A percentile compares a stretch with the other conserved stretches of the same genome.
Conservation (phyloP, 169 alveolate species). For the Eimeria maxima region DNA sequence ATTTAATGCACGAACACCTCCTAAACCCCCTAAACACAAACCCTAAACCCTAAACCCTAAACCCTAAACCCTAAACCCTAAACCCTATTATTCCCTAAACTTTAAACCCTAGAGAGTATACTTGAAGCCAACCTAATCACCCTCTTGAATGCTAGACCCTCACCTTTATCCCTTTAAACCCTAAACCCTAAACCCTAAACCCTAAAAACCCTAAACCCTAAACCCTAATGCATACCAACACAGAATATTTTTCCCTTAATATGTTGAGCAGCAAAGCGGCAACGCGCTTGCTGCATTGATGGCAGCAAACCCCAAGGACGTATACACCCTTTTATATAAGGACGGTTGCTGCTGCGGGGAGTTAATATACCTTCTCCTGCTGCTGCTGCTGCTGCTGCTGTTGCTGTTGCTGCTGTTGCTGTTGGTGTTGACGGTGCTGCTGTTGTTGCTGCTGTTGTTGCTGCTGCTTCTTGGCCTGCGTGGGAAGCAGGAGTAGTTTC, state of each 20-base stretch:
- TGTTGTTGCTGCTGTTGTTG: conserved; percentile 28
- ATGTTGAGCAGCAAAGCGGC: background rate
- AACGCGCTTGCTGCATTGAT: background rate
- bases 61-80: too few species aligned
- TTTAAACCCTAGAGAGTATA: too few species aligned
- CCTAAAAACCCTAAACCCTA: too few species aligned
- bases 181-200: too few species aligned
- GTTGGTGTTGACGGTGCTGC: background rate
- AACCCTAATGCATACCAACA: background rate
- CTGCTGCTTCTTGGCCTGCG: background rate
- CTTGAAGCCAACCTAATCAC: too few species aligned
- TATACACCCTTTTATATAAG: background rate
- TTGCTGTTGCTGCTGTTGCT: background rate
- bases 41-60: too few species aligned
- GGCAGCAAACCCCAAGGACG: background rate
- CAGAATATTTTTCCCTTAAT: background rate
- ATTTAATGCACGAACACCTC: background rate
- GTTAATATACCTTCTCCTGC: background rate
- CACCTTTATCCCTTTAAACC: too few species aligned
- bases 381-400: background rate
- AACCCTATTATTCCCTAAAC: too few species aligned
- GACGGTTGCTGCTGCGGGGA: background rate
- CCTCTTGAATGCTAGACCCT: too few species aligned
- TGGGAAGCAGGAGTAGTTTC: background rate
- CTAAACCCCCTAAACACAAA: too few species aligned